phyloP scores from a whole-genome alignment of 1,139 yeast species.

The Geotrichum restrictum region DNA sequence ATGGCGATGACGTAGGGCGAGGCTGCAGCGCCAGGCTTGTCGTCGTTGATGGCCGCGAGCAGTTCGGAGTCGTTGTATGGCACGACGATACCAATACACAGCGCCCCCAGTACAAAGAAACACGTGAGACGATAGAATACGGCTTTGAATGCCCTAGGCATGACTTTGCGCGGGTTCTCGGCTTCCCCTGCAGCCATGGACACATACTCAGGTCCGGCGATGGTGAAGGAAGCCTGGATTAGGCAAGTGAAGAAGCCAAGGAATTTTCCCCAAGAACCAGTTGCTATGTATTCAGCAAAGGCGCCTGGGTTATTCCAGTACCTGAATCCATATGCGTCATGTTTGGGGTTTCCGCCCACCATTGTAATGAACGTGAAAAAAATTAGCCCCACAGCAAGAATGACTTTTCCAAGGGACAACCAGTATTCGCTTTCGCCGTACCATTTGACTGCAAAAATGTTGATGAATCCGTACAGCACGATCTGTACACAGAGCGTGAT shows the following conservation, averaged over 20 bases:
- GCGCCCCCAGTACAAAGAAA: constrained; percentile 61
- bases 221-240: constrained; percentile 63
- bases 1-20: constrained; percentile 65
- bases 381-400: constrained; percentile 67
- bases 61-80: constrained; percentile 50
- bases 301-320: constrained; percentile 60
- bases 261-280: constrained; percentile 61
- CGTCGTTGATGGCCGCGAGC: constrained; percentile 43
- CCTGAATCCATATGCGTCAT: constrained; percentile 61
- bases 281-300: constrained; percentile 52
- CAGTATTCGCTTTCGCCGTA: constrained; percentile 82
- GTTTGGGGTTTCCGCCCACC: constrained; percentile 77
- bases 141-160: constrained; percentile 68
- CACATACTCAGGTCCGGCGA: constrained; percentile 82
- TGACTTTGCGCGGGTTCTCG: constrained; percentile 63
- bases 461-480: constrained; percentile 57
- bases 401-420: constrained; percentile 69
- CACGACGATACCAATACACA: constrained; percentile 58
- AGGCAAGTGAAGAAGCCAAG: constrained; percentile 67
- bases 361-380: constrained; percentile 70
- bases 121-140: constrained; percentile 57
- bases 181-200: constrained; percentile 75
- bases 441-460: constrained; percentile 64
- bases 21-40: constrained; percentile 57
- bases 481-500: constrained; percentile 51